Percentiles rank a stretch among this genome's conserved stretches.
phyloP scores from a whole-genome alignment of 2,329 filamentous ascomycete species.

The Paecilomyces variotii region DNA sequence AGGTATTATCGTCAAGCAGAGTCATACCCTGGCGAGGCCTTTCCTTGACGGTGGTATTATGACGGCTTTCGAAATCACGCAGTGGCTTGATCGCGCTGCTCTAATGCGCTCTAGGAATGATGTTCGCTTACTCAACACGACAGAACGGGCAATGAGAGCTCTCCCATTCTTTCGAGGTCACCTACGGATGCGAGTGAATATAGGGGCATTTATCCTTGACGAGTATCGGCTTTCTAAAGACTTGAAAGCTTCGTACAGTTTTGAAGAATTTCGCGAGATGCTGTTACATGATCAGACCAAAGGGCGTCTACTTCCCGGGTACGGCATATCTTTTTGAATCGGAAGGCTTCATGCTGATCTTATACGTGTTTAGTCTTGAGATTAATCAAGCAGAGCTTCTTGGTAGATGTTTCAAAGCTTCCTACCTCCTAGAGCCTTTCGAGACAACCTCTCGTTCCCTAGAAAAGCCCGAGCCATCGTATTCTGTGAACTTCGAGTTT shows the following conservation, averaged over 20 bases:
- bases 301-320: conserved; percentile 32
- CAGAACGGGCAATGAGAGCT: conserved; percentile 23
- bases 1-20: conserved; percentile 18
- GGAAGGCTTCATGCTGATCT: neutral
- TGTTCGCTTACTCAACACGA: conserved; percentile 17
- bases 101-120: conserved; percentile 23
- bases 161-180: conserved; percentile 25
- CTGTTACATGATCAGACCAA: conserved; percentile 26
- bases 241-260: conserved; percentile 17
- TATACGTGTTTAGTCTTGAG: conserved; percentile 12
- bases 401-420: conserved; percentile 19
- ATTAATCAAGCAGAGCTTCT: conserved; percentile 21
- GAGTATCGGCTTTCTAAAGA: conserved; percentile 23
- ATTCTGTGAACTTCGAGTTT: conserved; percentile 37
- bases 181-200: conserved; percentile 34
- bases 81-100: conserved; percentile 14
- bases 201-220: conserved; percentile 34
- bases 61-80: conserved; percentile 9
- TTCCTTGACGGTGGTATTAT: conserved; percentile 13
- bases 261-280: conserved; percentile 36
- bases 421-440: conserved; percentile 20
- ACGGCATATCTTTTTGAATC: conserved; percentile 6
- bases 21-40: conserved; percentile 10
- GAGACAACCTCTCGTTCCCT: conserved; percentile 13
- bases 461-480: conserved; percentile 20